Base-by-base conservation (phyloP, 768 basidiomycete genomes). In the Agrocybe chaxingu region DNA sequence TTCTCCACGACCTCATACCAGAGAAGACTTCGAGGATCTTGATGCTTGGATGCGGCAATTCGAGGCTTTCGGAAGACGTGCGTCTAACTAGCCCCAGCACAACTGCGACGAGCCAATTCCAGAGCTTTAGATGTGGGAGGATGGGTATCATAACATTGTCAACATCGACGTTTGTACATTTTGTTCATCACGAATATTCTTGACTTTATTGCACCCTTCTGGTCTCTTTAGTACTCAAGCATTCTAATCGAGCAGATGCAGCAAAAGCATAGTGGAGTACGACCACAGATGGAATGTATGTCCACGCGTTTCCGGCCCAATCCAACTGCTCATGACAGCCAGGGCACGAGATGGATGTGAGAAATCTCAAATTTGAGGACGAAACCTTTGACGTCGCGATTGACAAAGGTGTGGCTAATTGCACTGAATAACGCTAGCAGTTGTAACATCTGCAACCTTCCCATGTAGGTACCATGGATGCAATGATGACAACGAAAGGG, bases 321-420 rank as follows among this genome's bases (percentile, higher is more conserved):
- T 34, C 30, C 49, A 47, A 29, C 32, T 41, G 37, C 29, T 32
- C 30, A 18, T 29, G n/a, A 43, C 35, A 40, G 43, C 36, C 45
- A 92, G 89, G 91, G 91, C 73, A 79, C 48, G 87, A 87, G 66
- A 92, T 90, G 86, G 92, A 94, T 54, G 81, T 93, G 36, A 78
- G 92, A 8, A 64, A 79, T 10, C 69, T 94, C 29, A 65, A 70
- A 8, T 88, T 92, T 48, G 77, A 78, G 3, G 66, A 77, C 42
- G 70, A 69, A 3, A 73, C 76, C 0, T 89, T 94, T 55, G 89
- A 94, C 59, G 72, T 94, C 42, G 89, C 81, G 0, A 85, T 94
- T 44, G 92, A 94, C 67, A 94, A 94, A 79, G 89, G 74, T 70
- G 10, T 39, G 50, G 11, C 18, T 47, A 9, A n/a, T 24, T 12